Conservation (phyloP, 768 basidiomycete genomes). For the Mycena vitilis region DNA sequence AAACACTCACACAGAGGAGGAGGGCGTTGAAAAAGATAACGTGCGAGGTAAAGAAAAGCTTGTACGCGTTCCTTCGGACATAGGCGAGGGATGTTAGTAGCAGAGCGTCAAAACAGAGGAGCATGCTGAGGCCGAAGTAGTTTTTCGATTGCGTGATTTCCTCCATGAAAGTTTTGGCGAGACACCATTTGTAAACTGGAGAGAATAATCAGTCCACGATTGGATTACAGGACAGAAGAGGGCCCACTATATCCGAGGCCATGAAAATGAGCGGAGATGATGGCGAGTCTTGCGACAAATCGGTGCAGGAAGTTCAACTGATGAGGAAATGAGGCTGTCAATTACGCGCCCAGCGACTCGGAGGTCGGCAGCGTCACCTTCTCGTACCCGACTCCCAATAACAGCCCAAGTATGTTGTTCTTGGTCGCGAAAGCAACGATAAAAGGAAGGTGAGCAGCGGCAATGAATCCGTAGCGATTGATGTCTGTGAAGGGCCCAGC, state of each 20-base stretch:
- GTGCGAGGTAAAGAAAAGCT: conserved; percentile 58
- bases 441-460: conserved; percentile 74
- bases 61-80: conserved; percentile 69
- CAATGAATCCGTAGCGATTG: conserved; percentile 63
- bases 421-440: conserved; percentile 74
- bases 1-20: conserved; percentile 58
- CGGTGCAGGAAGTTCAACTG: conserved; percentile 21
- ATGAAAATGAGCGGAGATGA: conserved; percentile 12
- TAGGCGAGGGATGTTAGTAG: conserved; percentile 69
- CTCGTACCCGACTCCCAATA: conserved; percentile 75
- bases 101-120: conserved; percentile 66
- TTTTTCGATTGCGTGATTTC: not conserved
- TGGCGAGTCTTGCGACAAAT: conserved; percentile 18
- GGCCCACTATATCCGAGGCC: conserved; percentile 65
- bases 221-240: not conserved
- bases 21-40: conserved; percentile 75
- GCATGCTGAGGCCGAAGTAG: conserved; percentile 57
- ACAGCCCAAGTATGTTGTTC: conserved; percentile 70
- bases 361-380: conserved; percentile 48
- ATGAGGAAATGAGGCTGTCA: not conserved
- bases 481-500: conserved; percentile 62
- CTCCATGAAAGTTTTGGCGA: not conserved
- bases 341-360: conserved; percentile 36
- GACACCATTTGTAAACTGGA: conserved; percentile 24
- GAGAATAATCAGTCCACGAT: not conserved